Conservation (phyloP, 495 filamentous ascomycete genomes). For the Aspergillus homomorphus region DNA sequence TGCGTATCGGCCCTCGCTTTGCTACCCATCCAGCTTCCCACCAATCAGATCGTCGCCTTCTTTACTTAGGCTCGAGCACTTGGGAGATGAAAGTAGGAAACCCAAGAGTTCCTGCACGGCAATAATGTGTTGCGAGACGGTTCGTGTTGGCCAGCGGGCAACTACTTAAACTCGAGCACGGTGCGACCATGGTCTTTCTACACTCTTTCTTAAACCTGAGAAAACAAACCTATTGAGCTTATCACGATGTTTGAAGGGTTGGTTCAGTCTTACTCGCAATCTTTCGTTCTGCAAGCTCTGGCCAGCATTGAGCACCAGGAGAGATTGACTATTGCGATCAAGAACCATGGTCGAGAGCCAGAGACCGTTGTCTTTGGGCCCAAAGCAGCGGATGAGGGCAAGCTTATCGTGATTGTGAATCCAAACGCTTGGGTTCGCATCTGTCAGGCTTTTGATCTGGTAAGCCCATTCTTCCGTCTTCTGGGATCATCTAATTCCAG, state of each 20-base stretch:
- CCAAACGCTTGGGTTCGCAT: background rate
- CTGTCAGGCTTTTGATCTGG: background rate
- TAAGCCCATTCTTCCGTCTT: background rate
- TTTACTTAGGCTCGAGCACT: background rate
- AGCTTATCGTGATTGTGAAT: background rate
- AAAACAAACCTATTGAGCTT: background rate
- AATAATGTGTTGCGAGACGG: background rate
- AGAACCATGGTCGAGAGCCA: background rate
- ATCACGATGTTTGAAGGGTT: background rate
- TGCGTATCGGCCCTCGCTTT: background rate
- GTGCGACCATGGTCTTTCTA: background rate
- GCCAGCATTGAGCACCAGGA: background rate
- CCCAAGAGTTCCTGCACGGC: background rate
- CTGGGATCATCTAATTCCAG: background rate
- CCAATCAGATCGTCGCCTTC: background rate
- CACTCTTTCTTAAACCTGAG: background rate
- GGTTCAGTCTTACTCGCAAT: background rate
- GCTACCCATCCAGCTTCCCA: background rate
- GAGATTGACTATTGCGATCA: background rate
- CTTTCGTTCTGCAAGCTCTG: background rate
- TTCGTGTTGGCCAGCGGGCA: background rate
- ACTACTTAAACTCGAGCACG: background rate
- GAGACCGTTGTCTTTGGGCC: background rate
- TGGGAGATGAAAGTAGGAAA: background rate
- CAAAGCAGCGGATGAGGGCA: background rate